phyloP scores from a whole-genome alignment of 768 basidiomycete genomes.

The Boletus edulis region DNA sequence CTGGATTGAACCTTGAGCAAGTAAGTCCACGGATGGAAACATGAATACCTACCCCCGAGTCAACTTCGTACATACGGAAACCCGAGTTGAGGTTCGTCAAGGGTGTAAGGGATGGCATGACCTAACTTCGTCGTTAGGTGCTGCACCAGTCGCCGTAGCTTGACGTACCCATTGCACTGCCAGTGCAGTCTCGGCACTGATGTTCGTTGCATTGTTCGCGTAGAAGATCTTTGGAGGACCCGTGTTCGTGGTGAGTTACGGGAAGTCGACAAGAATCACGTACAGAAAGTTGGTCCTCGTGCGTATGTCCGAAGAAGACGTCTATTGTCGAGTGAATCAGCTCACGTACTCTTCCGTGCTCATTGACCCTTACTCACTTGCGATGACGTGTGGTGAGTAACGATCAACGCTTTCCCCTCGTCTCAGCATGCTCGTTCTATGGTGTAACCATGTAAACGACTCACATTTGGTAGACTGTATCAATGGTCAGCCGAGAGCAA shows the following conservation, averaged over 20 bases:
- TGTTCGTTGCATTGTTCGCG: conserved; percentile 61
- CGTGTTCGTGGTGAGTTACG: not conserved
- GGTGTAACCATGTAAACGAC: not conserved
- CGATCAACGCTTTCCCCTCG: conserved; percentile 37
- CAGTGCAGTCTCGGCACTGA: conserved; percentile 52
- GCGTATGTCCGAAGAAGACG: conserved; percentile 72
- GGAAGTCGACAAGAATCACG: not conserved
- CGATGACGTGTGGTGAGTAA: conserved; percentile 47
- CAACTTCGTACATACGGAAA: conserved; percentile 48
- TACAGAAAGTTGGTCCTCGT: conserved; percentile 67
- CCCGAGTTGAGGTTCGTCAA: conserved; percentile 70
- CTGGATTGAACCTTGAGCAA: conserved; percentile 28
- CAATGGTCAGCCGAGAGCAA: not conserved
- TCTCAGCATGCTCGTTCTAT: not conserved
- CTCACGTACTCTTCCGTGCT: not conserved
- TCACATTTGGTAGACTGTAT: conserved; percentile 47
- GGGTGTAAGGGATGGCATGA: conserved; percentile 62
- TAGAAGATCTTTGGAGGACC: conserved; percentile 56
- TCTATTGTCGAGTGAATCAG: conserved; percentile 32
- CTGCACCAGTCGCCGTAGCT: not conserved
- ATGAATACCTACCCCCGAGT: conserved; percentile 29
- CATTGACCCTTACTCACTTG: conserved; percentile 31
- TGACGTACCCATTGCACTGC: conserved; percentile 45
- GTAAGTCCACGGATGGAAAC: too few relatives aligned
- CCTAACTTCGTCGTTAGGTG: not conserved